Evolutionary conservation across 495 filamentous ascomycete genomes (phyloP).

Genomic region (Margaritispora aquatica): DNA sequence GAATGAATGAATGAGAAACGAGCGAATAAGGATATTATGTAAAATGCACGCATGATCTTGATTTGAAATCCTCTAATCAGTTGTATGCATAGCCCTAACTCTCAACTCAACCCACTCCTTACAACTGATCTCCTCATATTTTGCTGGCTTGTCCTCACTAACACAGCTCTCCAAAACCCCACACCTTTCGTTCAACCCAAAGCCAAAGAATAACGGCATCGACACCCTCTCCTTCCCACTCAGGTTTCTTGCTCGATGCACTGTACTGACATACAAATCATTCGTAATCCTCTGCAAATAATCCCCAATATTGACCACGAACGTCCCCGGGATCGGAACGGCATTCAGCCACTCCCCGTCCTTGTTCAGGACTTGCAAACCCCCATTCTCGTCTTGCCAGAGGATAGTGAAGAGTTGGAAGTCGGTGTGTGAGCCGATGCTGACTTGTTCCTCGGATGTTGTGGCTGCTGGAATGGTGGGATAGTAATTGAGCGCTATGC

Average conservation of each 20-base stretch:
- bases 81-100: conserved; percentile 5
- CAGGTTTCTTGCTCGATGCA: conserved; percentile 36
- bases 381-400: conserved; percentile 44
- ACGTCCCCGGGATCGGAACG: conserved; percentile 43
- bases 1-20: no score
- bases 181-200: not conserved
- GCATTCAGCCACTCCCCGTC: conserved; percentile 46
- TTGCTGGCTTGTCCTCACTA: conserved; percentile 12
- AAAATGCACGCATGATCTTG: no score
- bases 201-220: conserved; percentile 35
- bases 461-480: conserved; percentile 27
- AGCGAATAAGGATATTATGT: no score
- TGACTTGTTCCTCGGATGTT: conserved; percentile 27
- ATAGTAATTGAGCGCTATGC: conserved; percentile 38
- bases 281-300: conserved; percentile 47
- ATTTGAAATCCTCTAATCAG: no score
- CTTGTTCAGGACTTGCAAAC: conserved; percentile 42
- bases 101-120: conserved; percentile 5
- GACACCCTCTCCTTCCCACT: conserved; percentile 35
- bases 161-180: conserved; percentile 3
- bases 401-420: conserved; percentile 51
- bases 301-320: conserved; percentile 61
- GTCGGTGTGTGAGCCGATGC: conserved; percentile 51
- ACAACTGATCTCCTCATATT: conserved; percentile 11
- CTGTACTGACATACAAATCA: conserved; percentile 32